Base-by-base conservation (phyloP, 352 stramenopile genomes). In the Globisporangium rhizosaccharum region DNA sequence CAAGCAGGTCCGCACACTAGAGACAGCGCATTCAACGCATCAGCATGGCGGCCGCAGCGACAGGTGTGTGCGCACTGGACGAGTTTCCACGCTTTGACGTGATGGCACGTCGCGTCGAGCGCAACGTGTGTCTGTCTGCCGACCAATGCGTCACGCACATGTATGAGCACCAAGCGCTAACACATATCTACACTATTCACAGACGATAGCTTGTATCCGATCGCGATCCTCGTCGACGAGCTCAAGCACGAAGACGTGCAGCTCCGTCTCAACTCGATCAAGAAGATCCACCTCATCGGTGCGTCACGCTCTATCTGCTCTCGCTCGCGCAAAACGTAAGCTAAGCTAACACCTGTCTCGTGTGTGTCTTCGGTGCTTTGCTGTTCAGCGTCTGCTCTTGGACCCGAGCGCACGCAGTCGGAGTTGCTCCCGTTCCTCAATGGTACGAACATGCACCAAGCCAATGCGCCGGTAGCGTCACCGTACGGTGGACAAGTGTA, bases 341-440 rank as follows among this genome's bases (percentile, higher is more conserved):
- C 0, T 26, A 30, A 33, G 23, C 55, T 58, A 14, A 59, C 25
- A 3, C 28, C 23, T 23, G 23, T 23, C 12, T 49, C 33, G 33
- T 14, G 33, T 2, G 26, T 51, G 2, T 56, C 30, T 52, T 17
- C 49, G 2, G 60, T 30, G 2, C 63, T 5, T 55, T 62, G 17
- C 50, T 36, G 55, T 51, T 14, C 60, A 94, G 91, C 91, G 18
- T 75, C 85, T 55, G 94, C 93, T 20, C 73, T 98, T 28, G 94
- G 94, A 6, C 76, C 79, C 8, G 79, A 97, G 51, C 85, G 94
- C 42, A 97, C 92, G 55, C 76, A 89, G 49, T 81, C 95, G 44
- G 97, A 99, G 79, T 79, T 99, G 17, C 65, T 99, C n/a, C 97
- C 97, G 2, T 99, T 99, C 66, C 75, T 99, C 41, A 96, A 96